Percentiles rank a stretch among this genome's conserved stretches.
These are phyloP conservation scores for Rhizophora apiculata DNA, from an alignment of 345 rosid species.

Conservation along the genomic window DNA sequence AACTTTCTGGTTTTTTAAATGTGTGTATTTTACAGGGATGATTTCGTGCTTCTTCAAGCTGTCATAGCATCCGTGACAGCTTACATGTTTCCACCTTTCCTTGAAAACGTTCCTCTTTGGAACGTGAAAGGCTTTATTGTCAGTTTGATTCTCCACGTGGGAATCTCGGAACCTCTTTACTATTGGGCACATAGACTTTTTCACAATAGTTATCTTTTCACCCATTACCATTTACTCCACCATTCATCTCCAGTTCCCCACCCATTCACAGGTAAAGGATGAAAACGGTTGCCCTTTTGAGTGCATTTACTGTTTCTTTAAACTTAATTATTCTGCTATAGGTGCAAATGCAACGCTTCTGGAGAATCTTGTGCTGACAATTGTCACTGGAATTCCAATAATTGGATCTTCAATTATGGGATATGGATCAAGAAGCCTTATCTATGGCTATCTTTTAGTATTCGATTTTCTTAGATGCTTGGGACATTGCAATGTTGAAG, in stretches of 20 bases:
- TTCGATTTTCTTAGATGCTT: constrained; percentile 80
- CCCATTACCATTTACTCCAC: constrained; percentile 71
- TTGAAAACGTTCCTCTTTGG: constrained; percentile 60
- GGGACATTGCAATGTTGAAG: constrained; percentile 81
- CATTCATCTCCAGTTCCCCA: constrained; percentile 78
- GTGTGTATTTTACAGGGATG: constrained; percentile 58
- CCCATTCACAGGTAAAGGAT: constrained; percentile 57
- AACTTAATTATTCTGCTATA: constrained; percentile 20
- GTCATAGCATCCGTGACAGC: constrained; percentile 53
- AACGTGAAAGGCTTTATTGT: constrained; percentile 61
- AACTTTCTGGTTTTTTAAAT: neutral
- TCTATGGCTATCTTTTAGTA: constrained; percentile 52
- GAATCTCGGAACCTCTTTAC: constrained; percentile 77
- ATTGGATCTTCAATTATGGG: constrained; percentile 57
- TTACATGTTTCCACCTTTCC: constrained; percentile 43
- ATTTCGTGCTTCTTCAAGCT: constrained; percentile 79
- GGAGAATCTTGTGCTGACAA: constrained; percentile 57
- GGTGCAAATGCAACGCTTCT: constrained; percentile 66
- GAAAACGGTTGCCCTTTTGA: neutral
- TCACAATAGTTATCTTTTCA: constrained; percentile 53
- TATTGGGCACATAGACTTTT: constrained; percentile 59
- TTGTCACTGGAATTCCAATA: constrained; percentile 63
- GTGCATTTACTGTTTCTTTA: neutral
- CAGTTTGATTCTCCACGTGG: constrained; percentile 61
- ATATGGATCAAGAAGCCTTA: constrained; percentile 53